phyloP scores from a whole-genome alignment of 2,329 filamentous ascomycete species.

The Hypomyces perniciosus region DNA sequence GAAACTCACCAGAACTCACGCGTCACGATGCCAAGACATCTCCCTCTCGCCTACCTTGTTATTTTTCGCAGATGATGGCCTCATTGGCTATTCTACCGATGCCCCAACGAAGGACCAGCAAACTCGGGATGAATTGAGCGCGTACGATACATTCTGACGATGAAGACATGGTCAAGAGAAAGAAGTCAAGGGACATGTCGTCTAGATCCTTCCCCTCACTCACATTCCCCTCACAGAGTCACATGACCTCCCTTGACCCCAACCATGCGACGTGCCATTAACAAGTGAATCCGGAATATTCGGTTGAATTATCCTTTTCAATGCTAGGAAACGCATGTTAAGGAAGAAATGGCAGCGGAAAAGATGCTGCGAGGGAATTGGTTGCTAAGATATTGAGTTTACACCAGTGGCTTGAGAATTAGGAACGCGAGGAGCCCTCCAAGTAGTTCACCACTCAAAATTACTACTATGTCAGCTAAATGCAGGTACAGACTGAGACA shows the following conservation, averaged over 20 bases:
- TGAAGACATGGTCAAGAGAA: not conserved
- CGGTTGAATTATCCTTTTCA: not conserved
- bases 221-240: conserved; percentile 9
- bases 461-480: no score
- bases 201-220: conserved; percentile 11
- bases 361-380: no score
- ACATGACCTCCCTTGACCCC: conserved; percentile 10
- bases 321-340: not conserved
- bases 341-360: no score
- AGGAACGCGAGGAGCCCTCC: no score
- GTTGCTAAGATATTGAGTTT: no score
- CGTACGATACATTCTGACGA: not conserved
- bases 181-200: not conserved
- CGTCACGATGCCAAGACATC: not conserved
- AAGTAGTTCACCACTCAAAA: no score
- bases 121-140: not conserved
- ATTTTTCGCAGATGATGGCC: not conserved
- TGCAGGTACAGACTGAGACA: no score
- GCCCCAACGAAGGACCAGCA: not conserved
- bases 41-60: not conserved
- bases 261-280: conserved; percentile 5
- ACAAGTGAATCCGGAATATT: not conserved
- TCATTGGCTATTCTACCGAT: not conserved
- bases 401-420: no score
- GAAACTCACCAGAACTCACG: not conserved